Conservation (phyloP, 257 asterid genomes). For the Gardenia jasminoides region DNA sequence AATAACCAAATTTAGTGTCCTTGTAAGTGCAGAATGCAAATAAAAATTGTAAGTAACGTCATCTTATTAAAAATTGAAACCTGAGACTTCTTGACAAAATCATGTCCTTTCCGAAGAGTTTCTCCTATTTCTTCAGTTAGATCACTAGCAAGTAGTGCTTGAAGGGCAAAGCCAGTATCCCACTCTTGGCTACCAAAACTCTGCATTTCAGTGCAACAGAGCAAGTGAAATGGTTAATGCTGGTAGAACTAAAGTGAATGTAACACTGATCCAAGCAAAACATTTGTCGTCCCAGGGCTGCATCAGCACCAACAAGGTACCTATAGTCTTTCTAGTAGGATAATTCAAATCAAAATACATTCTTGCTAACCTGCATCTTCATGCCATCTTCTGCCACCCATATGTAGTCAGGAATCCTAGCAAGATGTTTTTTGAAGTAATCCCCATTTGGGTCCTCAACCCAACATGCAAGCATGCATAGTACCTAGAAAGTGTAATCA, state of each 20-base stretch:
- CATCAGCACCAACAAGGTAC: neutral
- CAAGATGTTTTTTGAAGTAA: constrained; percentile 37
- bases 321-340: neutral
- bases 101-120: constrained; percentile 67
- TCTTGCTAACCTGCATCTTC: constrained; percentile 37
- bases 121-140: constrained; percentile 59
- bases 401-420: constrained; percentile 40
- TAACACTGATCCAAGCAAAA: neutral
- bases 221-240: neutral
- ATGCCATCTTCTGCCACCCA: constrained; percentile 58
- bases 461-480: constrained; percentile 41
- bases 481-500: constrained; percentile 3
- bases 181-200: constrained; percentile 88
- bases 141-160: constrained; percentile 69
- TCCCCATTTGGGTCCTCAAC: constrained; percentile 44
- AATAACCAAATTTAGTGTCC: neutral
- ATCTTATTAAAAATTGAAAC: constrained; percentile 26
- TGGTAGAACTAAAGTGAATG: neutral
- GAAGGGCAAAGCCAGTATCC: constrained; percentile 84
- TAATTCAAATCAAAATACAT: neutral
- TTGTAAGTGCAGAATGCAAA: neutral
- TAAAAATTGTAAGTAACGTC: neutral
- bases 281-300: too few species aligned
- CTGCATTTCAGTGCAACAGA: constrained; percentile 30
- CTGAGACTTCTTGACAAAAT: constrained; percentile 75